Evolutionary conservation across 139 green algal species (phyloP), one percentile per base, ranked within the genome.

Genomic region (Mesotaenium endlicherianum): DNA sequence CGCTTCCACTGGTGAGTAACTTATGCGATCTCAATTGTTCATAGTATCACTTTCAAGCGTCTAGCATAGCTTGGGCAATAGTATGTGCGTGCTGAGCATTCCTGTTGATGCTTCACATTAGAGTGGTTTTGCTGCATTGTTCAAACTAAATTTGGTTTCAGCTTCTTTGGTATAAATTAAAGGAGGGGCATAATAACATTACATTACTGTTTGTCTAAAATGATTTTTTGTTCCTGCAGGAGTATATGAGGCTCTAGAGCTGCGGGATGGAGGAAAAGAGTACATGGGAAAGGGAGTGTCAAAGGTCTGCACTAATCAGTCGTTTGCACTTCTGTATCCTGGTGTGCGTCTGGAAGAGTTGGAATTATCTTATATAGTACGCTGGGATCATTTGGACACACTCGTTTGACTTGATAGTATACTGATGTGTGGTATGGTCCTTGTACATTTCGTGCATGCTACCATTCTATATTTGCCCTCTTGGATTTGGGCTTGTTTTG

Each of bases 171-270:
- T 64, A 34, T 64, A 34, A 26, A 64, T 26, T 20, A 64, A 64
- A 34, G 26, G 20, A 34, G 20, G 26, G 53, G 26, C 26, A 34
- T 20, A 64, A 34, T 64, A 20, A 34, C 20, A 34, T 64, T 64
- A 34, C 50, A 64, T 64, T 64, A 26, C 50, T 64, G 20, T 34
- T 64, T 34, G 20, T 64, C 34, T 79, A 8, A 2, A 1, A 3
- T 57, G 6, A 1, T 67, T 0, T 67, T 60, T 1, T 81, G 11
- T 8, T 58, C 95, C 44, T 70, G 40, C 60, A 85, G 96, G 96
- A 77, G 92, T 97, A 39, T 94, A 99, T 88, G 96, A 99, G 92
- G 96, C 96, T 0, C 93, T 98, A 2, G 96, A 99, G 93, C 88
- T 99, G 67, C 91, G 96, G 58, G 96, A 99, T 81, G 93, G 92